These are phyloP conservation scores for Oryza nivara DNA, from an alignment of 176 grass and related monocot species.

Conservation along the genomic window DNA sequence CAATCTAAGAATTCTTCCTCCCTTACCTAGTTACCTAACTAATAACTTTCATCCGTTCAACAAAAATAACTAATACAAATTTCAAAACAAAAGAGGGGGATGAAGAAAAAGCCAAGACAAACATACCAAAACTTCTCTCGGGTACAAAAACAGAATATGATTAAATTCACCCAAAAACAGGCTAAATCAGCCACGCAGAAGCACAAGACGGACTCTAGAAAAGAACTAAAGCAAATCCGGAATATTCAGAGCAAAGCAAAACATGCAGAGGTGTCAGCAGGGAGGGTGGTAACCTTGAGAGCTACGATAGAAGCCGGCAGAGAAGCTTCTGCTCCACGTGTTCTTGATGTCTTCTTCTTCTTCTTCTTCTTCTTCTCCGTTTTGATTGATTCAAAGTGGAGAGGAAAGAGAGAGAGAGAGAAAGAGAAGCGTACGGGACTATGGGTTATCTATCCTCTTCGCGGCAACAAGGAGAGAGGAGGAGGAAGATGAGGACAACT, in stretches of 20 bases:
- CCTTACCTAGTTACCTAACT: background rate
- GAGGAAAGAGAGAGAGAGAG: background rate
- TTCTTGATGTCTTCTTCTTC: background rate
- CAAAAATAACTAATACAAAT: no score
- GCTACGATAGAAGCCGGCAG: background rate
- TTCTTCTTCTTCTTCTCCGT: background rate
- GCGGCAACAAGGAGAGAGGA: background rate
- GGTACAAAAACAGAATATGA: background rate
- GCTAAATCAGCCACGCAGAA: background rate
- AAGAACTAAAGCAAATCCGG: background rate
- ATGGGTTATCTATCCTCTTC: background rate
- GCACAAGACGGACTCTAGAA: background rate
- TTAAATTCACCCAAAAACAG: background rate
- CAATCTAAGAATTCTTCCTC: background rate
- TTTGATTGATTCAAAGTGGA: background rate
- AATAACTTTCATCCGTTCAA: no score
- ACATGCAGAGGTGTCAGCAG: background rate
- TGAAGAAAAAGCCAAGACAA: no score
- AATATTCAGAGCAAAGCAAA: background rate
- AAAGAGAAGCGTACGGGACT: background rate
- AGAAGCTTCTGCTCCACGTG: background rate
- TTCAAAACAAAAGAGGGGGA: no score
- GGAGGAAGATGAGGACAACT: background rate
- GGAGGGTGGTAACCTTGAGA: slow-evolving; percentile 4
- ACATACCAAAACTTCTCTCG: background rate